Conservation (phyloP, 306 rosid species). For the Arachis hypogaea region DNA sequence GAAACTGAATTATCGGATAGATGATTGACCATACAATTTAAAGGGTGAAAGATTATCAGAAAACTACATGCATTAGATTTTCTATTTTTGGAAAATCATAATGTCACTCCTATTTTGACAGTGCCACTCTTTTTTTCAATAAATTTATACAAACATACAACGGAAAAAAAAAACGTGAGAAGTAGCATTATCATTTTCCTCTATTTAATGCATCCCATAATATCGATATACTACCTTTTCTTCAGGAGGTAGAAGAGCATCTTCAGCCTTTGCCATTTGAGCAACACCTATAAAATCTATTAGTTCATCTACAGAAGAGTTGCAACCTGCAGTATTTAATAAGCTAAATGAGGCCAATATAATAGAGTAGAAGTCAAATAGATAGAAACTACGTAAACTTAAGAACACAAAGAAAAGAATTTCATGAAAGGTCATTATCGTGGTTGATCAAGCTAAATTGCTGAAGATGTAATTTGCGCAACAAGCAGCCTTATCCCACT, state of each 20-base stretch:
- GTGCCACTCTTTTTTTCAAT: too few relatives aligned
- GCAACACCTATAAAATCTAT: conserved; percentile 85
- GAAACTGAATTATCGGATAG: neutral
- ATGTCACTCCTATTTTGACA: too few relatives aligned
- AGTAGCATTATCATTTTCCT: too few relatives aligned
- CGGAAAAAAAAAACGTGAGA: too few relatives aligned
- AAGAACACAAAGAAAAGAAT: neutral
- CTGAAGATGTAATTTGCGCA: neutral
- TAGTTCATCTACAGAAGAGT: conserved; percentile 66
- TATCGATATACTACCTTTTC: conserved; percentile 59
- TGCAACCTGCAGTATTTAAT: conserved; percentile 56
- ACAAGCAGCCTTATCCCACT: too few relatives aligned
- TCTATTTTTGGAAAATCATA: neutral
- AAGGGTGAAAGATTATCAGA: conserved; percentile 5
- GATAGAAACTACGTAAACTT: conserved; percentile 4
- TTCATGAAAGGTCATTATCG: neutral
- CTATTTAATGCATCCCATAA: neutral
- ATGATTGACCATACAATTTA: conserved; percentile 1
- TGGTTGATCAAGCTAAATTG: conserved; percentile 3
- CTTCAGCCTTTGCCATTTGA: conserved; percentile 67
- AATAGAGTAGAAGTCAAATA: neutral
- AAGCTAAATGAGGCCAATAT: conserved; percentile 34
- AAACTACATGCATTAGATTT: conserved; percentile 15
- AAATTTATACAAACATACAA: too few relatives aligned
- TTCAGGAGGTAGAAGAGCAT: conserved; percentile 61